phyloP scores from a whole-genome alignment of 257 asterid genomes.

The Ehretia macrophylla region DNA sequence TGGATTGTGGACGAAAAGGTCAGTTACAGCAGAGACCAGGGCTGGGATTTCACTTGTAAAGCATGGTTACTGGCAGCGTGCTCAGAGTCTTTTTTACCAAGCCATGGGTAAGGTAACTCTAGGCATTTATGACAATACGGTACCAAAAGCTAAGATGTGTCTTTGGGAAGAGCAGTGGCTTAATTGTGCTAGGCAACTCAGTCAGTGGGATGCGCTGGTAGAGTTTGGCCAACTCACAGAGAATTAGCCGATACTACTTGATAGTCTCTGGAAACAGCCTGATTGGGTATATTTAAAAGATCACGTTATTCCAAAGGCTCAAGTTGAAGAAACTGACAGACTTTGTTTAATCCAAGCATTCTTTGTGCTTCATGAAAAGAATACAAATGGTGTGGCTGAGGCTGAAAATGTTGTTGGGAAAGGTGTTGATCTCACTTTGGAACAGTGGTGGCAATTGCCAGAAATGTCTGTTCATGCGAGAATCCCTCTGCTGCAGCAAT shows the following conservation, averaged over 20 bases:
- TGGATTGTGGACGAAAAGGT: slow-evolving; percentile 97
- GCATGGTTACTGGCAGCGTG: slow-evolving; percentile 99
- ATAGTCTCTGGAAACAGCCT: slow-evolving; percentile 98
- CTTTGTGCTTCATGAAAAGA: slow-evolving; percentile 97
- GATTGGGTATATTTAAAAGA: slow-evolving; percentile 93
- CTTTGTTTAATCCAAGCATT: slow-evolving; percentile 92
- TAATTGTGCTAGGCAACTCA: slow-evolving; percentile 85
- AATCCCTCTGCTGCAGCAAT: slow-evolving; percentile 94
- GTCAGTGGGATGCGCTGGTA: slow-evolving; percentile 96
- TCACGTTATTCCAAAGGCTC: slow-evolving; percentile 94
- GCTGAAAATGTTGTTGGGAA: slow-evolving; percentile 90
- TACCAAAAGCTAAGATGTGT: slow-evolving; percentile 99
- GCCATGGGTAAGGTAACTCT: slow-evolving; percentile 99
- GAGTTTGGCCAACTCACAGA: slow-evolving; percentile 92
- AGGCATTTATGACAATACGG: slow-evolving; percentile 92
- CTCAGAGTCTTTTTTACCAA: slow-evolving; percentile 92
- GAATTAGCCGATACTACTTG: slow-evolving; percentile 89
- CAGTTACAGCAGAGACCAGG: slow-evolving; percentile 88
- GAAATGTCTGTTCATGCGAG: slow-evolving; percentile 97
- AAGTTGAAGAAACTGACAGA: slow-evolving; percentile 93
- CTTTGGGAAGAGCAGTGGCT: slow-evolving; percentile 99
- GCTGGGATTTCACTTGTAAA: slow-evolving; percentile 97
- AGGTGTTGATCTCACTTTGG: slow-evolving; percentile 97
- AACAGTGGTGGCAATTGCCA: slow-evolving; percentile 99
- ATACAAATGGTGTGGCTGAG: slow-evolving; percentile 78